A percentile compares a stretch with the other conserved stretches of the same genome.
phyloP scores from a whole-genome alignment of 169 alveolate genomes.

The Babesia bovis region DNA sequence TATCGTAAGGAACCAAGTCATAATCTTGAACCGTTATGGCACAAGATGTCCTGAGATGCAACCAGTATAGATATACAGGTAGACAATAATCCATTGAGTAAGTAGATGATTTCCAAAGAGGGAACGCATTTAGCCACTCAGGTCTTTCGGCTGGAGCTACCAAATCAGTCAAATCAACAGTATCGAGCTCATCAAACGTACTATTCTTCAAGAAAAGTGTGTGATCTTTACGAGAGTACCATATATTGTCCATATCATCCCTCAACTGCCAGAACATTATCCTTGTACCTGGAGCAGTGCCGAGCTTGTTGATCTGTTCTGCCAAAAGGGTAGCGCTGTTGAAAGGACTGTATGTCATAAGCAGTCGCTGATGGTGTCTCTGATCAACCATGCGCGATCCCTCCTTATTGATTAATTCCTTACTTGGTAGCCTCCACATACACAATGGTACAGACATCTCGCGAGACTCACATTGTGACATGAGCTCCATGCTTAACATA shows the following conservation, averaged over 20 bases:
- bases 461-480: slow-evolving; percentile 78
- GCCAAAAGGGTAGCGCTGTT: slow-evolving; percentile 85
- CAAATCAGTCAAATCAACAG: not conserved
- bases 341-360: slow-evolving; percentile 86
- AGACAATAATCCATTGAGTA: slow-evolving; percentile 85
- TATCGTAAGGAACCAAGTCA: slow-evolving; percentile 76
- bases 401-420: slow-evolving; percentile 83
- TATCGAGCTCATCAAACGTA: slow-evolving; percentile 41
- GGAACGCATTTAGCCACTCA: slow-evolving; percentile 68
- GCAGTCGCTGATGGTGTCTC: slow-evolving; percentile 84
- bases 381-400: slow-evolving; percentile 83
- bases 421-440: slow-evolving; percentile 87
- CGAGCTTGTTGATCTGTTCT: slow-evolving; percentile 84
- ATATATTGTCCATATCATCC: slow-evolving; percentile 80
- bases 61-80: slow-evolving; percentile 86
- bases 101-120: slow-evolving; percentile 83
- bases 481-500: slow-evolving; percentile 80
- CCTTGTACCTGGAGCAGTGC: slow-evolving; percentile 84
- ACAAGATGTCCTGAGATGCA: slow-evolving; percentile 82
- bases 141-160: slow-evolving; percentile 1
- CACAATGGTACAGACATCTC: slow-evolving; percentile 81
- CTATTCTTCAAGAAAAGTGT: slow-evolving; percentile 71
- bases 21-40: slow-evolving; percentile 81
- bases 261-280: slow-evolving; percentile 84
- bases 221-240: slow-evolving; percentile 69